Base-by-base conservation (phyloP, 768 basidiomycete genomes). In the Tulasnella calospora region DNA sequence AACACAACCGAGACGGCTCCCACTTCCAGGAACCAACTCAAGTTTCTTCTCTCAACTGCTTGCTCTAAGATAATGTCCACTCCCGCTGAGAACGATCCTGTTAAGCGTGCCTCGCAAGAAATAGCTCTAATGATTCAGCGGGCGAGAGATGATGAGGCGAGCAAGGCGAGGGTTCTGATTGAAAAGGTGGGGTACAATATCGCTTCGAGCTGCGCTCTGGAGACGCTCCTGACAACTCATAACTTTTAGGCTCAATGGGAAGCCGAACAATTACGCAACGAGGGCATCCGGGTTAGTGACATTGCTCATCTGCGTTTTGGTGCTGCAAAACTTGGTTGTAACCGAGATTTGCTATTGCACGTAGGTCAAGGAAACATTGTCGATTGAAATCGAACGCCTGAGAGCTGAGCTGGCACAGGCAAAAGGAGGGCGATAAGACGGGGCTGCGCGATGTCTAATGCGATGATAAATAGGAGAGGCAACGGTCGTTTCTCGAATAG, bases 91-190 rank as follows among this genome's bases (percentile, higher is more conserved):
- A 23, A 23, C 21, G 77, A 78, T 44, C 69, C 77, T 19, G 70
- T 78, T 27, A 70, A 38, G 30, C 36, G 44, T 9, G 77, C 77
- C 2, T 61, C 77, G 36, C 30, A 70, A 19, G 77, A 78, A 23
- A 78, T 78, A 10, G 77, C 61, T 3, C 36, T 71, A 41, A 71
- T 78, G 77, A 78, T 78, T 10, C 77, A 78, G 40, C 61, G 46
- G 4, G 77, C 77, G 27, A 35, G 77, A 71, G 67, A 71, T 17
- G 77, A 78, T 44, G 77, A 78, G 47, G 35, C 69, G 21, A 41
- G 44, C 67, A 71, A 78, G 44, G 41, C 77, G 3, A 38, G 69
- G 38, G 71, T 78, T 41, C 41, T 72, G 70, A 78, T 78, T n/a
- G 61, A 78, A 35, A 78, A 71, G 46, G 61, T 67, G 33, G 23